Evolutionary conservation across 495 filamentous ascomycete genomes (phyloP).

Genomic region (Neurospora cerealis): DNA sequence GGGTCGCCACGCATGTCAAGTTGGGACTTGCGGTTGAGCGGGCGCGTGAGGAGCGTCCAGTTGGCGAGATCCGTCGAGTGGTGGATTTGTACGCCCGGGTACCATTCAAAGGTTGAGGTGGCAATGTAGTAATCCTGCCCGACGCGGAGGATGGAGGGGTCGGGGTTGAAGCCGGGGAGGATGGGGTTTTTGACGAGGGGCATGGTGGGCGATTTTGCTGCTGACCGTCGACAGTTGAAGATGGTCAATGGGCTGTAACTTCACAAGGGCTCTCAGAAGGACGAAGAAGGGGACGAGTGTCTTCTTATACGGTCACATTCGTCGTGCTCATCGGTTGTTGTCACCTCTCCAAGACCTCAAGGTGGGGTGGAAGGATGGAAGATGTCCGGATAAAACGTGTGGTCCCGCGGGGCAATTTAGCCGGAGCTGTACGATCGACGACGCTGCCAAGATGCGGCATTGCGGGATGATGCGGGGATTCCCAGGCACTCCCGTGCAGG

Average conservation of each 20-base stretch:
- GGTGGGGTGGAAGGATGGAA: neutral
- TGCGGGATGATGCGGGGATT: neutral
- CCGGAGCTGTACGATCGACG: neutral
- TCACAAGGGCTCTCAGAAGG: neutral
- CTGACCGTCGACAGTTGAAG: neutral
- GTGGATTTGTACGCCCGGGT: conserved; percentile 49
- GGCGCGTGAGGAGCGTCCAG: conserved; percentile 50
- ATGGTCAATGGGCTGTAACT: neutral
- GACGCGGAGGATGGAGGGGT: conserved; percentile 50
- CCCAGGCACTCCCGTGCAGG: neutral
- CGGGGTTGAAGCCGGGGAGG: conserved; percentile 52
- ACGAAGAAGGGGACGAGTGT: neutral
- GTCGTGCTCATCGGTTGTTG: neutral
- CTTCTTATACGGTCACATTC: neutral
- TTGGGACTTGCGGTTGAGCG: conserved; percentile 48
- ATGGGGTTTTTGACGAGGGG: conserved; percentile 46
- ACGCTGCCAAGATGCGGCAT: neutral
- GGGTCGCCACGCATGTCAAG: conserved; percentile 51
- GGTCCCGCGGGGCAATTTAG: neutral
- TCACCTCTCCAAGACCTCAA: neutral
- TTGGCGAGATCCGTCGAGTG: conserved; percentile 47
- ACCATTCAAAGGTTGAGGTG: conserved; percentile 56
- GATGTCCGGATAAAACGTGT: neutral
- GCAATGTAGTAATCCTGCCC: conserved; percentile 52
- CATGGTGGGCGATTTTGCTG: conserved; percentile 15